Evolutionary conservation across 176 grass and related monocot species (phyloP).

Genomic region (Areca catechu): DNA sequence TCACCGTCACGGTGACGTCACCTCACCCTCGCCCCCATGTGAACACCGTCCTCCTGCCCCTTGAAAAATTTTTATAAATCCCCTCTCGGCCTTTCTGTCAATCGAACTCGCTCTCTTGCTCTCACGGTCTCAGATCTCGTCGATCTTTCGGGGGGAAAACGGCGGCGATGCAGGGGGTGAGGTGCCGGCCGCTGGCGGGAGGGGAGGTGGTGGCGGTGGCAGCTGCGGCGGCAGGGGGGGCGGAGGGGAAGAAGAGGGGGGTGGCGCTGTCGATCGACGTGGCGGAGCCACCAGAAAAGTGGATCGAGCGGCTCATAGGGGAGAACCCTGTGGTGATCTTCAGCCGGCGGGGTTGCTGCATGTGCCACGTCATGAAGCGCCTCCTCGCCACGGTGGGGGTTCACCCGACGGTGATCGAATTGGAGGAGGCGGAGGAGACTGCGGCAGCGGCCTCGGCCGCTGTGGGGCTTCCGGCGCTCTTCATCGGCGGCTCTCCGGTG

Average conservation of each 20-base stretch:
- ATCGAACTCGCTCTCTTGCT: too few relatives aligned
- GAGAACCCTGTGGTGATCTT: slow-evolving; percentile 90
- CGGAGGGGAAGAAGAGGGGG: too few relatives aligned
- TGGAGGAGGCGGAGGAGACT: slow-evolving; percentile 45
- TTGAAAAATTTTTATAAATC: background rate
- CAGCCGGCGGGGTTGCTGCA: slow-evolving; percentile 63
- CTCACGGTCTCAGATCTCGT: too few relatives aligned
- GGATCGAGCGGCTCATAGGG: slow-evolving; percentile 38
- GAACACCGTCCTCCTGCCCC: slow-evolving; percentile 14
- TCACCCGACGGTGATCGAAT: slow-evolving; percentile 77
- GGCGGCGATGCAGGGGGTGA: too few relatives aligned
- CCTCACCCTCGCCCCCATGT: slow-evolving; percentile 34
- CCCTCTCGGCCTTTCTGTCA: background rate
- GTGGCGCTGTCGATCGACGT: slow-evolving; percentile 47
- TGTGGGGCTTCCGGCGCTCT: slow-evolving; percentile 54
- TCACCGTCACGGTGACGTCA: slow-evolving; percentile 47
- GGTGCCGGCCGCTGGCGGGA: slow-evolving; percentile 7
- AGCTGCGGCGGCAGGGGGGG: slow-evolving; percentile 7
- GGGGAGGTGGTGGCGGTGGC: slow-evolving; percentile 20
- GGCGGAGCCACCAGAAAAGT: slow-evolving; percentile 35
- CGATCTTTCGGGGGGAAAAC: too few relatives aligned
- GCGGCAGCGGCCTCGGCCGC: slow-evolving; percentile 25
- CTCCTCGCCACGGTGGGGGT: slow-evolving; percentile 70
- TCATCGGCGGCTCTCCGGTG: slow-evolving; percentile 63
- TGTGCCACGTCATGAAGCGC: slow-evolving; percentile 82